These are phyloP conservation scores for Neofusicoccum ribis DNA, from an alignment of 2,329 filamentous ascomycete species.

Conservation along the genomic window DNA sequence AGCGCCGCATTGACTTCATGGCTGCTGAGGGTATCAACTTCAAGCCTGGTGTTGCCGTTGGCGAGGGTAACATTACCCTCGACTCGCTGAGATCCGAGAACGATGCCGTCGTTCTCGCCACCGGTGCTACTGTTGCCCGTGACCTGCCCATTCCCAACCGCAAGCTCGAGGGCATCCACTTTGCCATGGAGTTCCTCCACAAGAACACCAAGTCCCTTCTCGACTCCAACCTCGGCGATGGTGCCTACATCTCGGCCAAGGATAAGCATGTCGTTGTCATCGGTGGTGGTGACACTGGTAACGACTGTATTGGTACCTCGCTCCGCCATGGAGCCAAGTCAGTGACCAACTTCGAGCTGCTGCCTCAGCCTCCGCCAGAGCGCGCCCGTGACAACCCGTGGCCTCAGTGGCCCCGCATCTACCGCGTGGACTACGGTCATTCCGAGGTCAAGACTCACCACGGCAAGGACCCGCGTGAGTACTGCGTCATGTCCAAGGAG, in stretches of 20 bases:
- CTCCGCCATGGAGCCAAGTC: constrained; percentile 94
- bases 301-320: constrained; percentile 96
- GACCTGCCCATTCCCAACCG: constrained; percentile 89
- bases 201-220: constrained; percentile 97
- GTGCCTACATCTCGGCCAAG: constrained; percentile 89
- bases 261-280: constrained; percentile 96
- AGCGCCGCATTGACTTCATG: constrained; percentile 95
- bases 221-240: constrained; percentile 82
- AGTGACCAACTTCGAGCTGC: constrained; percentile 92
- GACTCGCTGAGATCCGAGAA: constrained; percentile 70
- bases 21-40: constrained; percentile 83
- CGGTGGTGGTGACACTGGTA: constrained; percentile 95
- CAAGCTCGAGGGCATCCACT: constrained; percentile 87
- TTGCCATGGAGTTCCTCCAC: constrained; percentile 96
- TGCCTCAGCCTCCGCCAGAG: constrained; percentile 88
- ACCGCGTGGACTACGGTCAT: constrained; percentile 98
- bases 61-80: constrained; percentile 68
- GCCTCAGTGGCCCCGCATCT: constrained; percentile 97
- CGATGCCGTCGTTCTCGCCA: constrained; percentile 86
- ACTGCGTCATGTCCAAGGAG: constrained; percentile 97
- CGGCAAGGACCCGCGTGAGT: constrained; percentile 94
- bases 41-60: constrained; percentile 74
- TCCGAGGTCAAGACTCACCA: constrained; percentile 94
- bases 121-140: constrained; percentile 88
- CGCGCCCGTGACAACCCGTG: constrained; percentile 94